Evolutionary conservation across 2,329 filamentous ascomycete genomes (phyloP), one percentile per base, ranked within the genome.

Genomic region (Dactylellina haptotyla): DNA sequence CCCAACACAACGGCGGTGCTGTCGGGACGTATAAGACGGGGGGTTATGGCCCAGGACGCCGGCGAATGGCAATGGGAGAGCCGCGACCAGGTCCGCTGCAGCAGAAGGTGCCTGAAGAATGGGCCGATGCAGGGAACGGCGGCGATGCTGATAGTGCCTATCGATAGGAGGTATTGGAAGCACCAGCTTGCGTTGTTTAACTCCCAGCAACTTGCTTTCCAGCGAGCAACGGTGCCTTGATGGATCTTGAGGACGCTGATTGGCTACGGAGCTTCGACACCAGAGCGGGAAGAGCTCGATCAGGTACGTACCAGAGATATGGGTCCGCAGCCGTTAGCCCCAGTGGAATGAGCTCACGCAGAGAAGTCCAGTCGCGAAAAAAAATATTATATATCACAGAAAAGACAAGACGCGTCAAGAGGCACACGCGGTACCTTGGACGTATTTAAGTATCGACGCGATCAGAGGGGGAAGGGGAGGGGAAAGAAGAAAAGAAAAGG

Each of bases 391-490:
- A 26, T 51, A 59, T 51, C 58, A 65, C 51, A 41, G 51, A 50
- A 50, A 39, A 59, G n/a, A n/a, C n/a, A 72, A 64, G 59, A 72
- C 67, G 67, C 67, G 67, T 72, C 67, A 59, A 59, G 32, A 53
- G 59, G 53, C 57, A 37, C 16, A 10, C 34, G 41, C 37, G 32
- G 32, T 28, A 50, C 20, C 50, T 54, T 23, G n/a, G n/a, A 53
- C 50, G 45, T 45, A 54, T 65, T 51, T 65, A 65, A 54, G 43
- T 56, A 53, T 30, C n/a, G 50, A 70, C 57, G 57, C 57, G 48
- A 48, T 26, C n/a, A 53, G 51, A 46, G 43, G 30, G 32, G 25
- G 16, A 34, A 48, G 25, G 25, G 41, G 39, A 61, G 14, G n/a
- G 32, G 37, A 37, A 37, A 37, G 37, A 45, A 46, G 45, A 23